These are phyloP conservation scores for Mycena filopes DNA, from an alignment of 768 basidiomycete genomes.

Conservation along the genomic window DNA sequence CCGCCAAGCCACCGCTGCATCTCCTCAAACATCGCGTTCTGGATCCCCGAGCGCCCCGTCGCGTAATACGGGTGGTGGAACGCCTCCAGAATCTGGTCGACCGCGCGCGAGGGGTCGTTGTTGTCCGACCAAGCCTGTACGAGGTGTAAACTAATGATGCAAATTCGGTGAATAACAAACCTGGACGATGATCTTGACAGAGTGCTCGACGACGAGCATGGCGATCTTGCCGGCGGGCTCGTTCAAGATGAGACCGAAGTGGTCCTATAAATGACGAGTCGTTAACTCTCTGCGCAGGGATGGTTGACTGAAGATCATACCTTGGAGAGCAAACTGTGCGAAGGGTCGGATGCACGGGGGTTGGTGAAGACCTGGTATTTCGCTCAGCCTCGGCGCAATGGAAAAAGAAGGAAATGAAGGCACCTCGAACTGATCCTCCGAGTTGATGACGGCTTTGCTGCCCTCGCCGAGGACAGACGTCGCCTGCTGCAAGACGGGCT, in stretches of 20 bases:
- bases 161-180: slow-evolving; percentile 35
- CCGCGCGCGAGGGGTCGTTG: slow-evolving; percentile 54
- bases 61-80: slow-evolving; percentile 80
- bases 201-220: slow-evolving; percentile 70
- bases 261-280: slow-evolving; percentile 57
- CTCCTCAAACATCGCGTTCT: slow-evolving; percentile 67
- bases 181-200: slow-evolving; percentile 67
- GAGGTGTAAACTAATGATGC: not conserved
- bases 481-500: slow-evolving; percentile 72
- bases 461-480: slow-evolving; percentile 67
- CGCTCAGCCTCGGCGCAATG: not conserved
- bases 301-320: slow-evolving; percentile 31
- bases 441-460: slow-evolving; percentile 76
- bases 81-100: slow-evolving; percentile 67
- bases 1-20: slow-evolving; percentile 65
- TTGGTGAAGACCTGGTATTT: slow-evolving; percentile 68
- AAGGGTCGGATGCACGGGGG: slow-evolving; percentile 74
- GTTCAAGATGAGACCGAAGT: slow-evolving; percentile 77
- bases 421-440: slow-evolving; percentile 74
- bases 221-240: slow-evolving; percentile 83
- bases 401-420: not conserved
- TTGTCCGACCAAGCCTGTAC: slow-evolving; percentile 61
- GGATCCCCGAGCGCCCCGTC: slow-evolving; percentile 61
- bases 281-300: not conserved
- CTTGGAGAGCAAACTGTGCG: slow-evolving; percentile 79